A percentile compares a stretch with the other conserved stretches of the same genome.
Conservation (phyloP, 371 early-diverging fungal species). For the Syncephalastrum sp. region DNA sequence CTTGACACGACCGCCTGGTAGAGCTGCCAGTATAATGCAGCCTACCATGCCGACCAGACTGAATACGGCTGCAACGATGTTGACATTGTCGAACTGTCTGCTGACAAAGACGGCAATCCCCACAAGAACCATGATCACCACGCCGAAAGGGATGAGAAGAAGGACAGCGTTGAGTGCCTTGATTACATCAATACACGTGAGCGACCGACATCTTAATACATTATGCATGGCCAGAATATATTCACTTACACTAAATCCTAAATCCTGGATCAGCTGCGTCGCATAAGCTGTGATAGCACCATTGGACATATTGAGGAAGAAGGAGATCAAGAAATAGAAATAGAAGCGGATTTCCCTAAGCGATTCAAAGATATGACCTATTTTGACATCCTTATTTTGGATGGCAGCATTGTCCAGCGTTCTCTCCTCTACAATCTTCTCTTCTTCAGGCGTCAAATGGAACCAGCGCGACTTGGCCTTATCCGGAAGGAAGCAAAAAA, state of each 20-base stretch:
- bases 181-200: neutral
- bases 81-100: constrained; percentile 12
- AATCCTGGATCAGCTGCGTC: constrained; percentile 25
- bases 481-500: constrained; percentile 38
- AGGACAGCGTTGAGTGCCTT: constrained; percentile 22
- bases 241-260: constrained; percentile 31
- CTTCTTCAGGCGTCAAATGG: constrained; percentile 31
- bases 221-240: neutral
- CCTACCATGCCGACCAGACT: constrained; percentile 17
- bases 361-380: constrained; percentile 30
- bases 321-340: constrained; percentile 26
- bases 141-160: constrained; percentile 21
- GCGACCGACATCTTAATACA: neutral
- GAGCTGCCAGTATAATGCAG: constrained; percentile 18
- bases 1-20: constrained; percentile 19
- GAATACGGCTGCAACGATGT: constrained; percentile 15
- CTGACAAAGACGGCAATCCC: constrained; percentile 15
- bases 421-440: constrained; percentile 32
- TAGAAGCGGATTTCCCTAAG: constrained; percentile 28
- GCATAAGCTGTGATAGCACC: constrained; percentile 37
- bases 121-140: constrained; percentile 15
- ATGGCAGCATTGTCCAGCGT: constrained; percentile 32
- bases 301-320: constrained; percentile 33
- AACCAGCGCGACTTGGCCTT: constrained; percentile 29
- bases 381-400: constrained; percentile 25